These are phyloP conservation scores for Clarireedia paspali DNA, from an alignment of 2,329 filamentous ascomycete genomes.

Conservation along the genomic window DNA sequence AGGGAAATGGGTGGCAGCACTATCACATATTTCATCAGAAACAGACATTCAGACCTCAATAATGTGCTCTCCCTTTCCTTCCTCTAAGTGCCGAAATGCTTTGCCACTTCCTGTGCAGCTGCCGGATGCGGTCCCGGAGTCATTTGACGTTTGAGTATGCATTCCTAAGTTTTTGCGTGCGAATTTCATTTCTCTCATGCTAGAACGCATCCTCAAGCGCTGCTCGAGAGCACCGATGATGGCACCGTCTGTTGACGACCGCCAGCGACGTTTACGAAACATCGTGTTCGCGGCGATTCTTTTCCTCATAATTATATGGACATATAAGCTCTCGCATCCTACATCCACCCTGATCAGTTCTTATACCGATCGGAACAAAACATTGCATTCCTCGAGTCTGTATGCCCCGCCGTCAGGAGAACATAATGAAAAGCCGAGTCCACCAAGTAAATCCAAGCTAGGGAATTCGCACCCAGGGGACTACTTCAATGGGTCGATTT, in stretches of 20 bases:
- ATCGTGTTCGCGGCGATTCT: slow-evolving; percentile 20
- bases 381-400: not conserved
- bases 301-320: slow-evolving; percentile 22
- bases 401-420: not conserved
- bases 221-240: slow-evolving; percentile 1
- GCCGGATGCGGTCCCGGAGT: too few species aligned
- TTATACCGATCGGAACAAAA: slow-evolving; percentile 11
- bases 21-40: too few species aligned
- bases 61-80: too few species aligned
- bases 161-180: not conserved
- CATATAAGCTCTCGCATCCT: slow-evolving; percentile 19
- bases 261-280: slow-evolving; percentile 20
- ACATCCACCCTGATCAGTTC: slow-evolving; percentile 15
- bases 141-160: not conserved
- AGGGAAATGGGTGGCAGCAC: too few species aligned
- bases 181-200: too few species aligned
- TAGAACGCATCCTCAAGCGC: not conserved
- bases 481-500: slow-evolving; percentile 19
- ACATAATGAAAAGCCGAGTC: not conserved
- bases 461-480: slow-evolving; percentile 3
- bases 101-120: too few species aligned
- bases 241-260: slow-evolving; percentile 16
- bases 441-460: not conserved
- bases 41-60: too few species aligned
- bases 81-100: too few species aligned